A percentile compares a stretch with the other conserved stretches of the same genome.
These are phyloP conservation scores for Gypsophila paniculata DNA, from an alignment of 179 eudicot genomes.

Conservation along the genomic window DNA sequence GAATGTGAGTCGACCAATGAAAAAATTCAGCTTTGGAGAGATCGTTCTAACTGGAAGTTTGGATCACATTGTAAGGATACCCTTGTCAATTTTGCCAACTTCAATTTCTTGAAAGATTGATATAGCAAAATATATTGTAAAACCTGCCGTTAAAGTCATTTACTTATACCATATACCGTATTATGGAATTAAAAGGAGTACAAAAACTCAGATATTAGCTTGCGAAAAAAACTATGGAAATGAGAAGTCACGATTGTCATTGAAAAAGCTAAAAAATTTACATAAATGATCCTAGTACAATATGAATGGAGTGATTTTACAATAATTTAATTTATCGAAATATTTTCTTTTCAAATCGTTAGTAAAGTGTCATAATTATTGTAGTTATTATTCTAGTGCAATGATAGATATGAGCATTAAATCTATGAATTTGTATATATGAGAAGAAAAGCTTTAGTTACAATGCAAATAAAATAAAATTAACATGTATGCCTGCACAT, in stretches of 20 bases:
- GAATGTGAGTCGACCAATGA: conserved; percentile 42
- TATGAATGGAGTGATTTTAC: too few relatives aligned
- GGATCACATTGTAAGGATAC: conserved; percentile 74
- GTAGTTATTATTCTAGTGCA: not conserved
- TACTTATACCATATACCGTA: too few relatives aligned
- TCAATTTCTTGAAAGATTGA: conserved; percentile 25
- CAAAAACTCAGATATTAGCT: too few relatives aligned
- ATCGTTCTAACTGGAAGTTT: conserved; percentile 73
- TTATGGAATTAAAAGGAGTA: too few relatives aligned
- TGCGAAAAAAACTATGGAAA: too few relatives aligned
- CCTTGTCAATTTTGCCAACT: conserved; percentile 57
- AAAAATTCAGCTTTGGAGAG: conserved; percentile 67
- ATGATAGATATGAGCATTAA: not conserved
- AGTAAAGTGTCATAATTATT: too few relatives aligned
- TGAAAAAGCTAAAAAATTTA: too few relatives aligned
- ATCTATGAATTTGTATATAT: conserved; percentile 13
- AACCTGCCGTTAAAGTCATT: too few relatives aligned
- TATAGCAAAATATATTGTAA: not conserved
- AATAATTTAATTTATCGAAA: too few relatives aligned
- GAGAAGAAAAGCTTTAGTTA: conserved; percentile 13
- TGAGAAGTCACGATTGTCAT: too few relatives aligned
- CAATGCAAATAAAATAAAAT: conserved; percentile 22
- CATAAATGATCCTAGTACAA: too few relatives aligned
- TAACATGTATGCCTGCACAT: conserved; percentile 26
- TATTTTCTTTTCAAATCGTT: too few relatives aligned